Conservation (phyloP, 2,329 filamentous ascomycete genomes). For the Botrytis byssoidea region DNA sequence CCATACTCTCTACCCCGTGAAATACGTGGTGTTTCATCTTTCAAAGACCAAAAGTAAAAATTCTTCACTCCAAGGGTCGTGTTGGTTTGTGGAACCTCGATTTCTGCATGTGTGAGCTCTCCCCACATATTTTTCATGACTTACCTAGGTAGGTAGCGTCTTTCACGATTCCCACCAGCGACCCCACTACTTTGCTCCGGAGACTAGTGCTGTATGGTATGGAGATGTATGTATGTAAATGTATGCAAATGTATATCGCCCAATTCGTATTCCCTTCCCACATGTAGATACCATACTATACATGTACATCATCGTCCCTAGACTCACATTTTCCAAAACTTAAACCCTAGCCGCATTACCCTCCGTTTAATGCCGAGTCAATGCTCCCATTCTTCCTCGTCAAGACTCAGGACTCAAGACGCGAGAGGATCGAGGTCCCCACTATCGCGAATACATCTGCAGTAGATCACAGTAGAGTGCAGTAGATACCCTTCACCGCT, state of each 20-base stretch:
- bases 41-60: not conserved
- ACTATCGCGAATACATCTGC: constrained; percentile 9
- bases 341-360: not conserved
- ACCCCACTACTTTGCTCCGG: not conserved
- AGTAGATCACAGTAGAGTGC: constrained; percentile 4
- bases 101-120: not conserved
- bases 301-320: constrained; percentile 3
- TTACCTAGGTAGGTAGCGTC: not conserved
- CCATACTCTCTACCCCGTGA: constrained; percentile 5
- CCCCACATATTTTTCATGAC: not conserved
- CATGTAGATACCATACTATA: not conserved
- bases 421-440: not conserved
- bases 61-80: not conserved
- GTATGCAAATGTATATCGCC: not conserved
- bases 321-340: not conserved
- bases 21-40: constrained; percentile 20
- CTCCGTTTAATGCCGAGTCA: constrained; percentile 2
- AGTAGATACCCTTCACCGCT: not conserved
- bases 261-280: not conserved
- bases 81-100: not conserved
- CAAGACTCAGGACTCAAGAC: not conserved
- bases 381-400: constrained; percentile 2
- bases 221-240: not conserved
- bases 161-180: not conserved
- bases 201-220: not conserved